Base-by-base conservation (phyloP, 2,329 filamentous ascomycete genomes). In the Aschersonia sp. region DNA sequence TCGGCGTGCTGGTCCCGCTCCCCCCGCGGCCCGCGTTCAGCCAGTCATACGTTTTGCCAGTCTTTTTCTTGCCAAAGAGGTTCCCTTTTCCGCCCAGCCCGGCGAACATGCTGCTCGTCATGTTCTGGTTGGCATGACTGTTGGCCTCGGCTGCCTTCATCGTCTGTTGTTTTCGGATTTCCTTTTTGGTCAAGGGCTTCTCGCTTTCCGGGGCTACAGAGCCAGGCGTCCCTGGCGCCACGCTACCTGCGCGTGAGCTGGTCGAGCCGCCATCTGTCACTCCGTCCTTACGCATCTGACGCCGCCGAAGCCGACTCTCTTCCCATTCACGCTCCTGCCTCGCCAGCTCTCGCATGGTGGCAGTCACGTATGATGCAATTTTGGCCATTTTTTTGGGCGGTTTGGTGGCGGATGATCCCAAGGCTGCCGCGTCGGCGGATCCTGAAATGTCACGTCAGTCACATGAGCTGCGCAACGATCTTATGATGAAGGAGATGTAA, bases 171-270 rank as follows among this genome's bases (percentile, higher is more conserved):
- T 83, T 87, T 60, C 84, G 79, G 51, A 72, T 74, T 62, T 95
- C 89, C 67, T 96, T 96, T 72, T 96, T 96, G 4, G 84, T 85
- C 46, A 86, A 74, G 3, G 80, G 74, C 62, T 89, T 91, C 54
- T 78, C 73, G 1, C 70, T 61, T 47, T 84, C 82, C 1, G 81
- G 75, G 1, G 82, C 78, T 42, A 77, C 72, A 1, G 77, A 71
- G 5, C 77, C 78, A 3, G 82, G 78, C 0, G 78, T 82, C 2
- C 74, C 74, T 9, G 78, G 72, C 12, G 77, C 77, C 9, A 73
- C 69, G 30, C 77, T 77, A 10, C 77, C 73, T 30, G 75, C 57
- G 53, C 79, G 71, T 12, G 75, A 74, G 9, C 66, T 63, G 46
- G 68, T 65, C 42, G 65, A 62, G 51, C 63, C 65, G 45, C 73